These are phyloP conservation scores for Penicillium bovifimosum DNA, from an alignment of 495 filamentous ascomycete species.

Conservation along the genomic window DNA sequence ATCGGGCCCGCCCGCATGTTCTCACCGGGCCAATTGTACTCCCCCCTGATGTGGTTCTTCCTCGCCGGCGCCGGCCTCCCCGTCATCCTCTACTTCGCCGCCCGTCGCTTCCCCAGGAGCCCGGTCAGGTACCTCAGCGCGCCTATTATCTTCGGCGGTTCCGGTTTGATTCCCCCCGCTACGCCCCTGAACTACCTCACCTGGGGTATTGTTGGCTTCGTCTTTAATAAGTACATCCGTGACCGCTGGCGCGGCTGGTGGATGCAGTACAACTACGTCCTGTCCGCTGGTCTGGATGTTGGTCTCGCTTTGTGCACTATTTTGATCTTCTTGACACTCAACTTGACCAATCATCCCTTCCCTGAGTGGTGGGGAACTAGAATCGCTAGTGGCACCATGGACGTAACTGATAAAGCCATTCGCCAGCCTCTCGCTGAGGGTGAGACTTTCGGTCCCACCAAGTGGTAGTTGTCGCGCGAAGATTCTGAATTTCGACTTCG, in stretches of 20 bases:
- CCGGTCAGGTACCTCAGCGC: constrained; percentile 40
- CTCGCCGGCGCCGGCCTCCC: constrained; percentile 45
- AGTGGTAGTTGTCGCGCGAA: too few relatives aligned
- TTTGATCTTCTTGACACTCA: constrained; percentile 65
- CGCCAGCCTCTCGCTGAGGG: constrained; percentile 33
- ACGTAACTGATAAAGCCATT: constrained; percentile 36
- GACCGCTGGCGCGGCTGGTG: constrained; percentile 63
- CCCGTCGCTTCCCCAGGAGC: constrained; percentile 39
- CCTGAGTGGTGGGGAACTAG: constrained; percentile 65
- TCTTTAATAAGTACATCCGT: constrained; percentile 63
- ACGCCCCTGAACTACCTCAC: constrained; percentile 51
- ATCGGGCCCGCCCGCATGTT: constrained; percentile 51
- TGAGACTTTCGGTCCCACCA: constrained; percentile 54
- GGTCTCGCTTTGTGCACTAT: constrained; percentile 62
- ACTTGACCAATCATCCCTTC: constrained; percentile 44
- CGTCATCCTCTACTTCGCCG: constrained; percentile 40
- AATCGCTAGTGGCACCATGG: constrained; percentile 41
- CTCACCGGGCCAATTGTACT: constrained; percentile 44
- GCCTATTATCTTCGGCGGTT: constrained; percentile 46
- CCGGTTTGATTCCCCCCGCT: constrained; percentile 44
- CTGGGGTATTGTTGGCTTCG: constrained; percentile 62
- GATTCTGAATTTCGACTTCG: too few relatives aligned
- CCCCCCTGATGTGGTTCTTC: constrained; percentile 45
- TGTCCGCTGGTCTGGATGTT: constrained; percentile 65
- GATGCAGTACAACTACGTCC: constrained; percentile 74